A percentile compares a stretch with the other conserved stretches of the same genome.
Evolutionary conservation across 116 monocot genomes (phyloP).

Genomic region (Cymodocea nodosa): DNA sequence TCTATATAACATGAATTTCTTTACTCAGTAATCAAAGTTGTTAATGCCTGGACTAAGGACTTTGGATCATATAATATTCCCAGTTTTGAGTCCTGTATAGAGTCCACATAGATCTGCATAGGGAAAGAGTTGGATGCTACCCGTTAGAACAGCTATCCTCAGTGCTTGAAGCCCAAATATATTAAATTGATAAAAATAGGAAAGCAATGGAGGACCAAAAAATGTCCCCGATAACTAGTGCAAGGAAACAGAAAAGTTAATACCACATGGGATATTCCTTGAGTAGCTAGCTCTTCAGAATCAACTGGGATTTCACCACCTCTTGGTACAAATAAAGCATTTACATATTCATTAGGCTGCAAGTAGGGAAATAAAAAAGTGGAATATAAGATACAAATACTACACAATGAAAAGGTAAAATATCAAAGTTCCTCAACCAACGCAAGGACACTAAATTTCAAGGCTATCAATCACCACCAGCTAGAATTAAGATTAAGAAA

Average conservation of each 20-base stretch:
- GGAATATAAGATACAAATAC: not conserved
- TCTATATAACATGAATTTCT: conserved; percentile 1
- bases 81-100: conserved; percentile 13
- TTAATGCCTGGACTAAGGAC: conserved; percentile 15
- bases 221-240: not conserved
- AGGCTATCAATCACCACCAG: too few species aligned
- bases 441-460: too few species aligned
- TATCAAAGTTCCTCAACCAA: too few species aligned
- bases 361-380: not conserved
- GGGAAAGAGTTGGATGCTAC: not conserved
- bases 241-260: not conserved
- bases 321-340: conserved; percentile 72
- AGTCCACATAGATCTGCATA: conserved; percentile 17
- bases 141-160: not conserved
- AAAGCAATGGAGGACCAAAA: not conserved
- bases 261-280: conserved; percentile 84
- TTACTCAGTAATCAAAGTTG: conserved; percentile 5
- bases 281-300: conserved; percentile 34
- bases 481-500: not conserved
- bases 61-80: conserved; percentile 18
- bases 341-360: conserved; percentile 70
- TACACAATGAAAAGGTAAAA: too few species aligned
- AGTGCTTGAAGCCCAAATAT: not conserved
- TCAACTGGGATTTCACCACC: conserved; percentile 56
- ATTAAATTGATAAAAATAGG: not conserved